These are phyloP conservation scores for Exophiala aquamarina DNA, from an alignment of 2,329 filamentous ascomycete genomes.

Conservation along the genomic window DNA sequence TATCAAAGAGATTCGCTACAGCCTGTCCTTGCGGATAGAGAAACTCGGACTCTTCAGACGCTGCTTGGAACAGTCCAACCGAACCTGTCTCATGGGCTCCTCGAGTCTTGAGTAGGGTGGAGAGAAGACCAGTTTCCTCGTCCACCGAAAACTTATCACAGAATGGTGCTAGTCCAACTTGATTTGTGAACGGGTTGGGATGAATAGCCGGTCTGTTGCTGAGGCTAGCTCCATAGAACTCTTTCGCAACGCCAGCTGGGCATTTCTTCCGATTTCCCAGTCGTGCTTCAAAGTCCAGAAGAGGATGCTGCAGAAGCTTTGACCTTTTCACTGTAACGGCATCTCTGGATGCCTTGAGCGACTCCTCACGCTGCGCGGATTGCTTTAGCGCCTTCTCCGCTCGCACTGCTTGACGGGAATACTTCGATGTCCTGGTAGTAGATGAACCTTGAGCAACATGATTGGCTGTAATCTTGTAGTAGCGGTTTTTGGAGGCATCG, in stretches of 20 bases:
- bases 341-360: background rate
- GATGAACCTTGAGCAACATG: constrained; percentile 41
- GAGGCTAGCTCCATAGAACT: constrained; percentile 19
- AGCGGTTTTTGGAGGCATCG: constrained; percentile 35
- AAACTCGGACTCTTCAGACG: too few species aligned
- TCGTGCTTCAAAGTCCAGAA: constrained; percentile 18
- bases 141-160: too few species aligned
- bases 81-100: too few species aligned
- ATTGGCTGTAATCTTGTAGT: constrained; percentile 64
- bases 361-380: constrained; percentile 22
- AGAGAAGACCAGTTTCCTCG: too few species aligned
- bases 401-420: constrained; percentile 61
- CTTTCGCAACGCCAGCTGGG: constrained; percentile 1
- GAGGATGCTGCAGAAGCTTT: constrained; percentile 20
- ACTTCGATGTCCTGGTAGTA: constrained; percentile 42
- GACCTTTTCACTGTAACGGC: constrained; percentile 17
- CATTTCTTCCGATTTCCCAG: constrained; percentile 11
- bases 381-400: constrained; percentile 52
- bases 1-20: too few species aligned
- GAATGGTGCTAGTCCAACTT: too few species aligned
- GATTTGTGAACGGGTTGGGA: too few species aligned
- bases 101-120: too few species aligned
- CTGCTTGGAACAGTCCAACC: too few species aligned
- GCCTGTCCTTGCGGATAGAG: too few species aligned
- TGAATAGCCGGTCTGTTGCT: too few species aligned